Percentiles rank a stretch among this genome's conserved stretches.
Evolutionary conservation across 768 basidiomycete genomes (phyloP).

Genomic region (Inosperma sp.): DNA sequence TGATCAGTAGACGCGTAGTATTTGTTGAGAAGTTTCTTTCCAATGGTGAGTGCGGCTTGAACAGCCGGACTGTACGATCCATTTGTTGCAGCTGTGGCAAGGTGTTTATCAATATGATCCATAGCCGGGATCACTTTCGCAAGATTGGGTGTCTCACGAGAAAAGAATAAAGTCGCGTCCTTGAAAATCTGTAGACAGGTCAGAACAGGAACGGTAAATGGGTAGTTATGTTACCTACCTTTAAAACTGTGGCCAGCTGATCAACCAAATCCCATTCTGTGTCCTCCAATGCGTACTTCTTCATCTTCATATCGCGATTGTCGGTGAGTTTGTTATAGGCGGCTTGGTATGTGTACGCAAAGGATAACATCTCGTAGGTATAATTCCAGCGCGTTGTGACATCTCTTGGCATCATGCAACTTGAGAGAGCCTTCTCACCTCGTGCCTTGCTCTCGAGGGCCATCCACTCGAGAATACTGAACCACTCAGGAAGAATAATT

Average conservation of each 20-base stretch:
- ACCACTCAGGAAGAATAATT: slow-evolving; percentile 21
- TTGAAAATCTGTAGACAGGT: slow-evolving; percentile 28
- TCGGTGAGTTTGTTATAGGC: slow-evolving; percentile 27
- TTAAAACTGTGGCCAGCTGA: slow-evolving; percentile 28
- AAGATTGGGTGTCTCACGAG: slow-evolving; percentile 18
- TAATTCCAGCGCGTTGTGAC: slow-evolving; percentile 39
- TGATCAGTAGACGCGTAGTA: slow-evolving; percentile 30
- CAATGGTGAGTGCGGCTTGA: slow-evolving; percentile 23
- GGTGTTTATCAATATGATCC: slow-evolving; percentile 12
- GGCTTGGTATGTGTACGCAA: slow-evolving; percentile 26
- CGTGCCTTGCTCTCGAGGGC: background rate
- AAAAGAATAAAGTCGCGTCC: slow-evolving; percentile 33
- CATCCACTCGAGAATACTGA: slow-evolving; percentile 9
- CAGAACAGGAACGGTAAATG: background rate
- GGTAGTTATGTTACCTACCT: slow-evolving; percentile 30
- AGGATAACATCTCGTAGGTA: slow-evolving; percentile 34
- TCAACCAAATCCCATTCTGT: slow-evolving; percentile 32
- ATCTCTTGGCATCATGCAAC: slow-evolving; percentile 32
- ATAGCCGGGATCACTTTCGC: slow-evolving; percentile 21
- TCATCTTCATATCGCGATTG: slow-evolving; percentile 18
- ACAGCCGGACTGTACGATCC: background rate
- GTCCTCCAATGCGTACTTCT: slow-evolving; percentile 20
- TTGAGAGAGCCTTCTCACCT: slow-evolving; percentile 6
- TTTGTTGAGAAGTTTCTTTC: slow-evolving; percentile 27
- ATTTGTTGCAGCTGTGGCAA: background rate